phyloP scores from a whole-genome alignment of 2,329 filamentous ascomycete genomes.

The Pleoardoris graminearum region DNA sequence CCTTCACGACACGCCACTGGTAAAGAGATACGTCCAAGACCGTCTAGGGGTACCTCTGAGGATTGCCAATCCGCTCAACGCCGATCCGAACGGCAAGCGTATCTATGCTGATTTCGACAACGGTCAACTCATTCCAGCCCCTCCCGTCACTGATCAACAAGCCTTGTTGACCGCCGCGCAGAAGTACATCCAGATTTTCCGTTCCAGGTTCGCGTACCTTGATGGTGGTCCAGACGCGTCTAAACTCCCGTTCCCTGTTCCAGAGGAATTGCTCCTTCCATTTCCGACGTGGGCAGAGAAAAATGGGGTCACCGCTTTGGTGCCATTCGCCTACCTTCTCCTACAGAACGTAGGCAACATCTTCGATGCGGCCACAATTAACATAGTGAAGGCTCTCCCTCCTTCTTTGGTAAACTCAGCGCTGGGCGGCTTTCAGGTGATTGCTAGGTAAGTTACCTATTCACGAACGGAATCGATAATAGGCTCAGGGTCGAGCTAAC shows the following conservation, averaged over 20 bases:
- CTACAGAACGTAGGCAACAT: constrained; percentile 24
- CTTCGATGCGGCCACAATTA: constrained; percentile 13
- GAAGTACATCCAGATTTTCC: background rate
- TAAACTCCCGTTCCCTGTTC: constrained; percentile 46
- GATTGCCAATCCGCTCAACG: background rate
- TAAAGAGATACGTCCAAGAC: constrained; percentile 15
- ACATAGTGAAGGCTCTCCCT: background rate
- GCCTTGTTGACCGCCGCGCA: background rate
- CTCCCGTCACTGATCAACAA: background rate
- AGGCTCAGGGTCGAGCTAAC: background rate
- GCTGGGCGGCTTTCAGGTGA: background rate
- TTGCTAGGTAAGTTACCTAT: background rate
- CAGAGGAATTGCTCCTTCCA: constrained; percentile 51
- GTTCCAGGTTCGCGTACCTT: constrained; percentile 1
- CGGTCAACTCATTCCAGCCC: background rate
- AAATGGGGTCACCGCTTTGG: constrained; percentile 1
- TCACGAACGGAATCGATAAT: background rate
- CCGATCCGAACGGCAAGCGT: too few relatives aligned
- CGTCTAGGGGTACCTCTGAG: background rate
- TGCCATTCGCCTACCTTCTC: constrained; percentile 30
- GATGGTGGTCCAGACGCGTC: constrained; percentile 46
- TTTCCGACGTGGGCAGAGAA: constrained; percentile 55
- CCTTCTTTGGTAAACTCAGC: background rate
- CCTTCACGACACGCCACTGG: constrained; percentile 47
- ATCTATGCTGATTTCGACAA: background rate